Base-by-base conservation (phyloP, 108 stramenopile species). In the Nitzschia inconspicua region DNA sequence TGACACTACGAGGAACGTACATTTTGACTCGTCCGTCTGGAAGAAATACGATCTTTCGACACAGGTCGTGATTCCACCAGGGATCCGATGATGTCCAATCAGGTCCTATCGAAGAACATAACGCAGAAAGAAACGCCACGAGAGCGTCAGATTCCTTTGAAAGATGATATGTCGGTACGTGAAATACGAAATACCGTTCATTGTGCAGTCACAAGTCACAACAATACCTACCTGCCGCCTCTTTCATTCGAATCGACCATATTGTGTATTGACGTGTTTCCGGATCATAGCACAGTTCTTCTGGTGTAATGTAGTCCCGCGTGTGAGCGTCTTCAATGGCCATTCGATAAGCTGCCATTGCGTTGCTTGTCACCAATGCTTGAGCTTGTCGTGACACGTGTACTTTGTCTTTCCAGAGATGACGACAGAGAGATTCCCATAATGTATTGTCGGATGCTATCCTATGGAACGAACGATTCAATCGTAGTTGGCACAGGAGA, bases 241-340 rank as follows among this genome's bases (percentile, higher is more conserved):
- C 82, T 44, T 90, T 90, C 68, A 90, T 86, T 4, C 85, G 78
- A 68, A 86, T 86, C 13, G 69, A 75, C 89, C 89, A 86, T 5
- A 81, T 56, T 1, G 79, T 75, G 6, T 83, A 85, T 27, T 53
- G 44, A 18, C 34, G 42, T 18, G 74, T 61, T 8, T 49, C 41
- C 3, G 65, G 64, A 68, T 89, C 72, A 44, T 76, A 89, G 37
- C 79, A 70, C 0, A 89, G 66, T 56, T 89, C 88, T 32, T 77
- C 72, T 11, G 48, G 13, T 11, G 49, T 40, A 2, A 89, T n/a
- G 50, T 74, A 66, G 3, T 79, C 57, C 36, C 82, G 69, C 20
- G 36, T 46, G 3, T 58, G 48, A 4, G 79, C 80, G 49, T 86
- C 84, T 13, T 54, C 25, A 43, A 76, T 36, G 1, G 82, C 66